Evolutionary conservation across 805 yeast genomes (phyloP), one percentile per base, ranked within the genome.

Genomic region (Nakazawaea sp.): DNA sequence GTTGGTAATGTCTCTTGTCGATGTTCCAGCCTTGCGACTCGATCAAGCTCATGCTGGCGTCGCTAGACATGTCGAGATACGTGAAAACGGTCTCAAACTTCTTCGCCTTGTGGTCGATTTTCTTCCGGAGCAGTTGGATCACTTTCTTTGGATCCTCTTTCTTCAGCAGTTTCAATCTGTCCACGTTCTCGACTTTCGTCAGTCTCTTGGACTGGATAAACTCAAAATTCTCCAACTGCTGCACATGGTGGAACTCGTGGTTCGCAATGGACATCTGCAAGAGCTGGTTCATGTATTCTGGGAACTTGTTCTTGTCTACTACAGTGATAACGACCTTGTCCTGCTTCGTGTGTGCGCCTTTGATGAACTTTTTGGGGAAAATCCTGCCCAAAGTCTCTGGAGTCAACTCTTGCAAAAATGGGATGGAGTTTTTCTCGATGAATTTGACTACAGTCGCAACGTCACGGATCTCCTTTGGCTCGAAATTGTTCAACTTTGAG

Each of bases 381-480:
- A 72, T 60, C 3, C 32, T n/a, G 1, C 55, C 46, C 25, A 57
- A 46, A 17, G 58, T 48, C 6, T 50, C 47, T 0, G 71, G 64
- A 0, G 73, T 68, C 35, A 82, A 55, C 45, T 78, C 79, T 35
- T 64, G 68, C 32, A 75, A 56, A 10, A 67, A 54, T 4, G 89
- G 87, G 32, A 61, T 54, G 15, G 74, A 61, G 45, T 72, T 64
- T 32, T 59, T 55, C 21, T 55, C 50, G 20, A 83, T 56, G 62
- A 81, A 83, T 12, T 67, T 51, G 44, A 65, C 51, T 8, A 83
- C 62, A 27, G 59, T 55, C 17, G 61, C 62, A 13, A 56, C 55
- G 44, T 73, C 67, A 44, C 92, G 66, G 39, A 72, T 67, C 46
- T 81, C 85, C 33, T 74, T 75, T 5, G 86, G 72, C 0, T 79